These are phyloP conservation scores for Trichosporon inkin DNA, from an alignment of 1,284 basidiomycete genomes.

Conservation along the genomic window DNA sequence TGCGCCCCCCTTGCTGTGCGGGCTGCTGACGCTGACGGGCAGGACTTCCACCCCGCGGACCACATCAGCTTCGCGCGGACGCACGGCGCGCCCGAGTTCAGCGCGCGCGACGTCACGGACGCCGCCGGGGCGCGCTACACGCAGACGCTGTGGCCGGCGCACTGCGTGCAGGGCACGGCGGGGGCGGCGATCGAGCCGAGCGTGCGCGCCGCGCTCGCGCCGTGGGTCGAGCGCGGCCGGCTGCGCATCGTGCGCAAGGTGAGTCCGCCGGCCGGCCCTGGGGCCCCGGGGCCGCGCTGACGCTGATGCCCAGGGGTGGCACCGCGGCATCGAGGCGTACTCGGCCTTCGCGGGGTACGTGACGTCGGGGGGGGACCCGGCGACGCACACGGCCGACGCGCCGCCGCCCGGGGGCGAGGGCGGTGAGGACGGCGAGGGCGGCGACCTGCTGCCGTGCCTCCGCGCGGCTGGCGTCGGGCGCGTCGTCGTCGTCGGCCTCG, in stretches of 20 bases:
- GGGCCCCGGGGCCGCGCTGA: too few relatives aligned
- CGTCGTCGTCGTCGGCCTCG: slow-evolving; percentile 59
- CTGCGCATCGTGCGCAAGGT: slow-evolving; percentile 42
- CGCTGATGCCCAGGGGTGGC: slow-evolving; percentile 47
- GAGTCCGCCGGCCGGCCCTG: slow-evolving; percentile 16
- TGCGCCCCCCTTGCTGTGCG: slow-evolving; percentile 34
- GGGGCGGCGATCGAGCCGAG: slow-evolving; percentile 37
- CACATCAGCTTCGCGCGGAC: slow-evolving; percentile 64
- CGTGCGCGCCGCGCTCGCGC: slow-evolving; percentile 19
- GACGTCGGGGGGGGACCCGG: slow-evolving; percentile 25
- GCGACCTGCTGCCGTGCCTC: slow-evolving; percentile 48
- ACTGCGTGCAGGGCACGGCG: slow-evolving; percentile 46
- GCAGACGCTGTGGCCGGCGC: slow-evolving; percentile 59
- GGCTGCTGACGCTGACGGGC: not conserved
- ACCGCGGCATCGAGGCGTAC: slow-evolving; percentile 57
- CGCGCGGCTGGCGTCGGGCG: slow-evolving; percentile 47
- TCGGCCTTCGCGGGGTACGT: slow-evolving; percentile 53
- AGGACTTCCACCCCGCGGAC: slow-evolving; percentile 56
- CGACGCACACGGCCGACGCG: slow-evolving; percentile 30
- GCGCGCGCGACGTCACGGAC: slow-evolving; percentile 46
- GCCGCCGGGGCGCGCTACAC: slow-evolving; percentile 33
- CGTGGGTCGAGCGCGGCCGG: slow-evolving; percentile 22
- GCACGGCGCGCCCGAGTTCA: slow-evolving; percentile 54
- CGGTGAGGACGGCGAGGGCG: too few relatives aligned
- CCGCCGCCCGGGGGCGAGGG: not conserved